These are phyloP conservation scores for Aspergillus caelatus DNA, from an alignment of 2,329 filamentous ascomycete genomes.

Conservation along the genomic window DNA sequence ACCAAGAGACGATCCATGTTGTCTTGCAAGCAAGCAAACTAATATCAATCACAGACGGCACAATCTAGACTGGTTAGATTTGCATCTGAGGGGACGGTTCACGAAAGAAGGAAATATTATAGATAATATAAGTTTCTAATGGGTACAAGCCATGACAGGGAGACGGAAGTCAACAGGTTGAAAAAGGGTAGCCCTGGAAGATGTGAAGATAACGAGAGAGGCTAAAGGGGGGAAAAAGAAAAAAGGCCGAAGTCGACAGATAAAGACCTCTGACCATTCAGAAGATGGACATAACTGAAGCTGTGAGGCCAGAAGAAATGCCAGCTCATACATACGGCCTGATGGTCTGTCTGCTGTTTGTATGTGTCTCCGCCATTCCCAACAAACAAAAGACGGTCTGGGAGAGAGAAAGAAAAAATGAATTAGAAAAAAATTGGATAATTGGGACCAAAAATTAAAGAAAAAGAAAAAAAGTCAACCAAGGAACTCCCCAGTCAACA, in stretches of 20 bases:
- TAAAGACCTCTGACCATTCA: conserved; percentile 24
- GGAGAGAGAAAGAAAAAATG: background rate
- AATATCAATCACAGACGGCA: conserved; percentile 1
- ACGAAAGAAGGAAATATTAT: conserved; percentile 4
- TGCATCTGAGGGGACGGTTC: background rate
- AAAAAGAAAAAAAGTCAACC: conserved; percentile 3
- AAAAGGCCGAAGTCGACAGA: conserved; percentile 9
- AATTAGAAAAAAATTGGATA: conserved; percentile 5
- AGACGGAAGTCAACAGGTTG: conserved; percentile 11
- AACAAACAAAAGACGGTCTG: conserved; percentile 15
- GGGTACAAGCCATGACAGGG: conserved; percentile 6
- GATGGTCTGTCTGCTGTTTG: conserved; percentile 8
- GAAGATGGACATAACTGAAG: conserved; percentile 20
- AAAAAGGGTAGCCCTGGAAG: conserved; percentile 8
- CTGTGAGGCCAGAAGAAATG: conserved; percentile 18
- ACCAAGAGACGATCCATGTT: conserved; percentile 29
- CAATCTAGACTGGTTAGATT: background rate
- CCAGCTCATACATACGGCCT: conserved; percentile 18
- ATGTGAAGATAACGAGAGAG: conserved; percentile 10
- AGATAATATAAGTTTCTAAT: conserved; percentile 6
- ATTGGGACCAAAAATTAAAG: conserved; percentile 5
- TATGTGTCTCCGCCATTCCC: background rate
- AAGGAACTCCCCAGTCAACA: conserved; percentile 24
- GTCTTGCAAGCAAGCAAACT: conserved; percentile 7
- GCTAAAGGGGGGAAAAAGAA: background rate